Percentiles rank a stretch among this genome's conserved stretches.
Conservation (phyloP, 2,329 filamentous ascomycete genomes). For the Cercospora sp. region DNA sequence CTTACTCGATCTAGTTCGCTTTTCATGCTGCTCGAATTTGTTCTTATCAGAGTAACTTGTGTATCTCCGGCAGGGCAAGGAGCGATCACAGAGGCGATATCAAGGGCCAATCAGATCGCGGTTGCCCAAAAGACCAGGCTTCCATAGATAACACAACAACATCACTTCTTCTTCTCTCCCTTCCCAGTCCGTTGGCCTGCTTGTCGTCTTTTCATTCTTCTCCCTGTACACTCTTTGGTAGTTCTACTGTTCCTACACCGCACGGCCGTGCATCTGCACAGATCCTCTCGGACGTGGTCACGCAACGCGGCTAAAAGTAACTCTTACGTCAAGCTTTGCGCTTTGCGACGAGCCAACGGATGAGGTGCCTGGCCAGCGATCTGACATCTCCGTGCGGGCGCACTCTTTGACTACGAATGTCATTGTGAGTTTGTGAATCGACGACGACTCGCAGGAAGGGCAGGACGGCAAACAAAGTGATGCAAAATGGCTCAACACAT, state of each 20-base stretch:
- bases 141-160: neutral
- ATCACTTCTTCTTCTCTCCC: neutral
- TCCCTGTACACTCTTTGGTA: neutral
- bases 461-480: neutral
- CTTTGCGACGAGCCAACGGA: neutral
- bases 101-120: neutral
- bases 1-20: no score
- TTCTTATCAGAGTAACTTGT: neutral
- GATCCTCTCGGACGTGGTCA: neutral
- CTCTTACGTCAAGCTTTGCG: slow-evolving; percentile 14
- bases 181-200: neutral
- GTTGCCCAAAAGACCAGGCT: neutral
- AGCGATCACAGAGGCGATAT: neutral
- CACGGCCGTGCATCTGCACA: neutral
- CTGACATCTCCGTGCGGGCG: slow-evolving; percentile 1
- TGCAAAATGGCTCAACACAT: neutral
- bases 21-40: no score
- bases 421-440: neutral
- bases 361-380: neutral
- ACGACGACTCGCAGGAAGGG: neutral
- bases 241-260: neutral
- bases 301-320: slow-evolving; percentile 7
- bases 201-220: neutral
- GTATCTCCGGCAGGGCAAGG: neutral
- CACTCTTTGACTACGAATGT: neutral